Percentiles rank a stretch among this genome's conserved stretches.
These are phyloP conservation scores for Euphrasia arctica DNA, from an alignment of 305 asterid species.

Conservation along the genomic window DNA sequence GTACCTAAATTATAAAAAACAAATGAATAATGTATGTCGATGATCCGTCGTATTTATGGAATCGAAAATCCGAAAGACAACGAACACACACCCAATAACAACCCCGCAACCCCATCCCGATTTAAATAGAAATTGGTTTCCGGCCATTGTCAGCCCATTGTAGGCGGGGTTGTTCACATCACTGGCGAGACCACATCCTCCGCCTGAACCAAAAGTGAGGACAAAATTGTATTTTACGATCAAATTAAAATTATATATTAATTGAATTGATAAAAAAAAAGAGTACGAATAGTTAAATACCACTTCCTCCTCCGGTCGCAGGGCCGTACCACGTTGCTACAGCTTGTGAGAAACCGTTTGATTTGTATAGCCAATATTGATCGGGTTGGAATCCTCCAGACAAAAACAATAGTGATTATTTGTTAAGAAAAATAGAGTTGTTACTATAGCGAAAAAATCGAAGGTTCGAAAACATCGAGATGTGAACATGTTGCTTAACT, in stretches of 20 bases:
- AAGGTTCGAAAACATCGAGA: not conserved
- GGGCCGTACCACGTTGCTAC: constrained; percentile 34
- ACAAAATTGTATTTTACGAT: not conserved
- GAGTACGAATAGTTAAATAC: not conserved
- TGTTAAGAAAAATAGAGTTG: constrained; percentile 1
- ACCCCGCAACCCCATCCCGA: constrained; percentile 41
- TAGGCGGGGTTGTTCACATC: constrained; percentile 29
- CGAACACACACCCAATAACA: constrained; percentile 34
- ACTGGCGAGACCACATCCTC: constrained; percentile 41
- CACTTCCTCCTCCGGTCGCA: constrained; percentile 28
- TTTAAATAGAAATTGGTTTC: constrained; percentile 29
- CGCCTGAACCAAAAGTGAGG: constrained; percentile 23
- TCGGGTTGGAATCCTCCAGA: not conserved
- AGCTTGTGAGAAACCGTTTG: constrained; percentile 14
- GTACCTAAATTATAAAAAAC: constrained; percentile 39
- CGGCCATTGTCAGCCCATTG: constrained; percentile 35
- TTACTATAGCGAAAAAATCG: not conserved
- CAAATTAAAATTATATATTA: too few species aligned
- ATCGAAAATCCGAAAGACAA: not conserved
- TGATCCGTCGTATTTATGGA: not conserved
- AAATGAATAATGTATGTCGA: not conserved
- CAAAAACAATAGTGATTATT: constrained; percentile 15
- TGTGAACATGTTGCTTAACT: constrained; percentile 12
- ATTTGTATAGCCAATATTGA: not conserved
- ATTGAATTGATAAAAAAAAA: too few species aligned